Evolutionary conservation across 768 basidiomycete genomes (phyloP).

Genomic region (Auricularia sp.): DNA sequence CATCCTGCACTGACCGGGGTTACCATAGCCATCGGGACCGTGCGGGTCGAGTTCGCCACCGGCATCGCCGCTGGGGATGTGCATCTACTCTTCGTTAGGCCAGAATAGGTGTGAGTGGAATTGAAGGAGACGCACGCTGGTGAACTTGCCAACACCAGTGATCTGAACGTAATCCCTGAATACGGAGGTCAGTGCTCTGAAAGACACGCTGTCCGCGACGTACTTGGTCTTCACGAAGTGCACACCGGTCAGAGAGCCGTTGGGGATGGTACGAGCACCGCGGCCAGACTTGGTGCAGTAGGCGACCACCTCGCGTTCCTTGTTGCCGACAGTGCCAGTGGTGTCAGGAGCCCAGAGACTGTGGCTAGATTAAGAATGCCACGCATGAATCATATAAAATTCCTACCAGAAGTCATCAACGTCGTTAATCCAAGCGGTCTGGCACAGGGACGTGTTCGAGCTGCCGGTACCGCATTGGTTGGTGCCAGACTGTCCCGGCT

Average conservation of each 20-base stretch:
- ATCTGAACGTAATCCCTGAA: constrained; percentile 27
- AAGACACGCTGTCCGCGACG: too few species aligned
- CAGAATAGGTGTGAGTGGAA: too few species aligned
- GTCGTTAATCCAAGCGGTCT: constrained; percentile 40
- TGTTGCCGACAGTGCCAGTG: constrained; percentile 46
- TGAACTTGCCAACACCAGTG: constrained; percentile 30
- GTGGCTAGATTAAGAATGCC: not conserved
- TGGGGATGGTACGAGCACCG: constrained; percentile 31
- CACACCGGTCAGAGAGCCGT: constrained; percentile 28
- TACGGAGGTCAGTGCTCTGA: too few species aligned
- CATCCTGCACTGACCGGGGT: constrained; percentile 8
- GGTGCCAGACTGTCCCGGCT: constrained; percentile 52
- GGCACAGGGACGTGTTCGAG: constrained; percentile 53
- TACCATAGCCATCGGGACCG: constrained; percentile 29
- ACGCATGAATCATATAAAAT: too few species aligned
- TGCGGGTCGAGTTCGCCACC: constrained; percentile 38
- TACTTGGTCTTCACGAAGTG: constrained; percentile 34
- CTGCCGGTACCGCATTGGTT: constrained; percentile 51
- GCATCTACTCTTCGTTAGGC: constrained; percentile 3
- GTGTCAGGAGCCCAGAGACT: constrained; percentile 24
- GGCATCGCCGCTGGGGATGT: constrained; percentile 26
- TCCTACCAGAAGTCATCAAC: constrained; percentile 42
- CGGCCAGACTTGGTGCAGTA: constrained; percentile 41
- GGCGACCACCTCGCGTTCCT: constrained; percentile 45
- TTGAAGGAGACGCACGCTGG: constrained; percentile 15